These are phyloP conservation scores for Trypanosoma brucei DNA, from an alignment of 208 protist species.

Conservation along the genomic window DNA sequence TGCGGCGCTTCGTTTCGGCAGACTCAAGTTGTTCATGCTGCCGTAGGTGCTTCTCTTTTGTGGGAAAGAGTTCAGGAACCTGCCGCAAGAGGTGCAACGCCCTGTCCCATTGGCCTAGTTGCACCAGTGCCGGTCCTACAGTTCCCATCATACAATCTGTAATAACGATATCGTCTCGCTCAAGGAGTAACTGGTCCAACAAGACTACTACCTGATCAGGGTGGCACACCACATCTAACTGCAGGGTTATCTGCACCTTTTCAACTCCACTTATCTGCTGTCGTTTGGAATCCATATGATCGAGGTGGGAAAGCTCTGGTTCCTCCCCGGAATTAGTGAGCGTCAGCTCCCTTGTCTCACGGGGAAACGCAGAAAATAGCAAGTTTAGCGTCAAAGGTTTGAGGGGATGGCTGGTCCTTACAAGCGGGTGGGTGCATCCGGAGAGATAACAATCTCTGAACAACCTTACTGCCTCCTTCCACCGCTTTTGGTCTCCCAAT, in stretches of 20 bases:
- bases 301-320: not conserved
- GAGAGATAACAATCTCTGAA: constrained; percentile 40
- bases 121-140: constrained; percentile 58
- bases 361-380: constrained; percentile 53
- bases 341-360: not conserved
- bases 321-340: not conserved
- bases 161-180: constrained; percentile 66
- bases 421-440: not conserved
- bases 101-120: constrained; percentile 48
- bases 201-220: constrained; percentile 43
- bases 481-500: constrained; percentile 30
- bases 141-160: constrained; percentile 59
- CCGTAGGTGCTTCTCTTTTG: not conserved
- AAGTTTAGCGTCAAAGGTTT: constrained; percentile 47
- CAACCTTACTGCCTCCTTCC: constrained; percentile 29
- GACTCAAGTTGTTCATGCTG: constrained; percentile 4
- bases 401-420: constrained; percentile 19
- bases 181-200: constrained; percentile 47
- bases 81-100: constrained; percentile 56
- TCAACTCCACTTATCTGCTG: not conserved
- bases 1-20: constrained; percentile 18
- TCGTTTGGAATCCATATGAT: not conserved
- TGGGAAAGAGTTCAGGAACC: constrained; percentile 28
- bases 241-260: not conserved
- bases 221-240: constrained; percentile 19